Evolutionary conservation across 2,329 filamentous ascomycete species (phyloP).

Genomic region (Alternaria infectoria): DNA sequence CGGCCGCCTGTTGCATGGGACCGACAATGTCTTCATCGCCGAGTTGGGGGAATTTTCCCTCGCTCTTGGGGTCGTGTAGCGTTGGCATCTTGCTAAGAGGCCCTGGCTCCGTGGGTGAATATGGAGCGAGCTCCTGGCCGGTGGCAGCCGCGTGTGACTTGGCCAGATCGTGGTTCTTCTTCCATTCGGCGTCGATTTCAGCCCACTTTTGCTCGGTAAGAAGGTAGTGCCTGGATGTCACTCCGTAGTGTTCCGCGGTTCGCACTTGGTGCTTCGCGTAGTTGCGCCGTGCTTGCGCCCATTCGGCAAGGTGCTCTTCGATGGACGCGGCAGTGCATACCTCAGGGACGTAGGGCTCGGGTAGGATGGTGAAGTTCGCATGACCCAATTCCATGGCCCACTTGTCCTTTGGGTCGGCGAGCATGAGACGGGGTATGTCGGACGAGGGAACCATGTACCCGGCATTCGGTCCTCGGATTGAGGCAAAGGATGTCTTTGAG

Average conservation of each 20-base stretch:
- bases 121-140: conserved; percentile 41
- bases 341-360: conserved; percentile 77
- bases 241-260: conserved; percentile 87
- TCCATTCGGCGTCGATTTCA: conserved; percentile 78
- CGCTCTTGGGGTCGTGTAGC: conserved; percentile 68
- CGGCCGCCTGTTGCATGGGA: conserved; percentile 67
- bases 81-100: conserved; percentile 70
- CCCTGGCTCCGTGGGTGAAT: conserved; percentile 56
- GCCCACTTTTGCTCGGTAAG: conserved; percentile 90
- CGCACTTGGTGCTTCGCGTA: conserved; percentile 89
- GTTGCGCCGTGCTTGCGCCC: conserved; percentile 82
- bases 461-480: conserved; percentile 63
- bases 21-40: conserved; percentile 94
- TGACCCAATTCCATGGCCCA: conserved; percentile 89
- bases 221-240: conserved; percentile 85
- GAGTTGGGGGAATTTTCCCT: conserved; percentile 85
- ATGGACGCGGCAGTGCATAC: conserved; percentile 65
- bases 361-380: conserved; percentile 88
- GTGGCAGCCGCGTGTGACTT: conserved; percentile 52
- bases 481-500: conserved; percentile 76
- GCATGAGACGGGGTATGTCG: conserved; percentile 68
- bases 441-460: conserved; percentile 56
- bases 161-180: conserved; percentile 69
- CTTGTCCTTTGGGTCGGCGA: conserved; percentile 75
- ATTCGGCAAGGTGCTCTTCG: conserved; percentile 74